Conservation (phyloP, 225 moss, liverwort and hornwort species). For the Antitrichia curtipendula region DNA sequence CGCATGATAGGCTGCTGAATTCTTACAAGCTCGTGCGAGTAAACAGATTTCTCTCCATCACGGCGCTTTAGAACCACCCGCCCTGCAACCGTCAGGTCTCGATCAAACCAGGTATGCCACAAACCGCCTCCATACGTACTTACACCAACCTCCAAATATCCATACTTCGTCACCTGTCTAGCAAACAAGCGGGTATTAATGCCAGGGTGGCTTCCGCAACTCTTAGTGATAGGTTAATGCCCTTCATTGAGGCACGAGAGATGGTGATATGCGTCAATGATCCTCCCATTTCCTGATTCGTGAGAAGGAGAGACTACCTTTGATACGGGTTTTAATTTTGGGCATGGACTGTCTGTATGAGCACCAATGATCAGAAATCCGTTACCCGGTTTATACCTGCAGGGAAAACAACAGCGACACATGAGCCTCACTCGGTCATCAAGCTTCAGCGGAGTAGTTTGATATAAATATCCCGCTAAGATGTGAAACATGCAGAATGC, state of each 20-base stretch:
- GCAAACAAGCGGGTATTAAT: not conserved
- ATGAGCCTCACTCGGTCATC: not conserved
- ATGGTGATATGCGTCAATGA: not conserved
- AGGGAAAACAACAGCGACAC: slow-evolving; percentile 5
- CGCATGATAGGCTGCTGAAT: slow-evolving; percentile 74
- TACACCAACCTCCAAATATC: slow-evolving; percentile 86
- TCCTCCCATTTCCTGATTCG: not conserved
- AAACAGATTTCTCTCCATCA: slow-evolving; percentile 15
- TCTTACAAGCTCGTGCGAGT: slow-evolving; percentile 85
- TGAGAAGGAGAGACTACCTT: slow-evolving; percentile 42
- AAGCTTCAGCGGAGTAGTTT: not conserved
- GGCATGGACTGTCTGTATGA: slow-evolving; percentile 93
- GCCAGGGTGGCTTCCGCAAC: not conserved
- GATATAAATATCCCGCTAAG: not conserved
- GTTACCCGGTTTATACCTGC: slow-evolving; percentile 67
- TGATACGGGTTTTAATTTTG: slow-evolving; percentile 71
- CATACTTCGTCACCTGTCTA: slow-evolving; percentile 62
- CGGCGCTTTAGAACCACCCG: slow-evolving; percentile 68
- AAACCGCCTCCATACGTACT: slow-evolving; percentile 89
- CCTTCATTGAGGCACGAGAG: not conserved
- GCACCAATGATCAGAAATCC: slow-evolving; percentile 84
- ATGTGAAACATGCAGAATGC: not conserved
- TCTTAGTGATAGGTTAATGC: not conserved
- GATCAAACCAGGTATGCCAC: slow-evolving; percentile 99
- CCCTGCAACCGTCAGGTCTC: slow-evolving; percentile 89